Evolutionary conservation across 2,329 filamentous ascomycete genomes (phyloP), one percentile per base, ranked within the genome.

Genomic region (Metarhizium guizhouense): DNA sequence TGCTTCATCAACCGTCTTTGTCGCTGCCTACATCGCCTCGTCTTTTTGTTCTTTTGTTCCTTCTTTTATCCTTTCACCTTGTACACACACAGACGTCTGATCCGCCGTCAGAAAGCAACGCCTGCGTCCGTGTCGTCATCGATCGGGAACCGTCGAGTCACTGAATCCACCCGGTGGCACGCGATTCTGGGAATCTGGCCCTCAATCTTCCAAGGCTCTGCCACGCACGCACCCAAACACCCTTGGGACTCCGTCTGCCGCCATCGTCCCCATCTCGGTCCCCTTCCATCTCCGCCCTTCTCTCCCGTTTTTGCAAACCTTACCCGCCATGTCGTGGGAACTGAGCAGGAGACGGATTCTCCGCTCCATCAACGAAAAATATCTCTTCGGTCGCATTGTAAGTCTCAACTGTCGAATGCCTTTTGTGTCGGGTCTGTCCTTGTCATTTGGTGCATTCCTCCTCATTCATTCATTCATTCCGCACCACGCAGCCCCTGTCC

Each of bases 301-400:
- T 50, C 34, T 36, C 25, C 14, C 32, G 18, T 7, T 30, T 5
- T 45, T 14, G 30, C 32, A 13, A 36, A 47, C n/a, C 13, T 50
- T 34, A 30, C 42, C 29, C 63, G 63, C 54, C 62, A 85, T 85
- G 82, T 68, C 78, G 61, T 81, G 80, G 77, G 79, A 84, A 68
- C 73, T 83, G 50, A 78, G 70, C 51, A 75, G 78, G 59, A 80
- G 84, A 65, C 82, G 84, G 63, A 72, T 88, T 65, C 70, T 83
- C 65, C 81, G 86, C 68, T 74, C 82, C 64, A 76, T 87, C 65
- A 90, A 70, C 59, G 61, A 61, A 70, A 85, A 85, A 70, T 90
- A 83, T 71, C 83, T 91, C 61, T 88, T 84, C 70, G 87, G 86
- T 60, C 82, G 81, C 69, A 76, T 90, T 67, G 88, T 91, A 78